Evolutionary conservation across 495 filamentous ascomycete genomes (phyloP), one percentile per base, ranked within the genome.

Genomic region (Aspergillus nanangensis): DNA sequence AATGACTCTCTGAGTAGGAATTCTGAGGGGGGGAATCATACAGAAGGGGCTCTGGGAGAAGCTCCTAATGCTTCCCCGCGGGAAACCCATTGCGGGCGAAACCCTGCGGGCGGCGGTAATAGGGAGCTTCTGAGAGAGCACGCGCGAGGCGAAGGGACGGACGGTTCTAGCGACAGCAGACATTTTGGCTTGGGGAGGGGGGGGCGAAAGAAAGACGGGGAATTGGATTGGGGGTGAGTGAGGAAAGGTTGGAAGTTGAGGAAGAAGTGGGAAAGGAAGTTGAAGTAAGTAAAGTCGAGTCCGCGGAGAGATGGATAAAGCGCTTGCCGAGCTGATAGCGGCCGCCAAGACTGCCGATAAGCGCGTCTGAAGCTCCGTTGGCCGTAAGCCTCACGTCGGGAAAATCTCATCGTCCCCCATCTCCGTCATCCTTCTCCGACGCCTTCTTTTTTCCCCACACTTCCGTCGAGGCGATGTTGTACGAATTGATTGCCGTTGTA

Each of bases 401-500:
- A 58, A 58, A 58, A 58, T 58, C 55, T 58, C 47, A 43, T 51
- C 47, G 35, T 48, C 21, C 22, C 20, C 21, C 10, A n/a, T 34
- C 25, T n/a, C 38, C 32, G 44, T 43, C 22, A 36, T 36, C 44
- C 38, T 51, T 48, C 44, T 57, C 44, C 41, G 47, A 38, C 35
- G 27, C 33, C 38, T 47, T 50, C 20, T 51, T 27, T 46, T 27
- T 31, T 35, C 45, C 44, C 41, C 44, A 46, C 44, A 41, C 45
- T 41, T 35, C 19, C 20, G 17, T 41, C 38, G 36, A 17, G 9
- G 56, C 55, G 21, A 98, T 98, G 93, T 76, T 98, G 72, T 98
- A 98, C 75, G 93, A 98, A 67, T 74, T 95, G 51, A 95, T 98
- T 64, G 93, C 88, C 51, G 83, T 96, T 65, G 93, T 97, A 76